These are phyloP conservation scores for Fusarium pseudocircinatum DNA, from an alignment of 2,329 filamentous ascomycete genomes.

Conservation along the genomic window DNA sequence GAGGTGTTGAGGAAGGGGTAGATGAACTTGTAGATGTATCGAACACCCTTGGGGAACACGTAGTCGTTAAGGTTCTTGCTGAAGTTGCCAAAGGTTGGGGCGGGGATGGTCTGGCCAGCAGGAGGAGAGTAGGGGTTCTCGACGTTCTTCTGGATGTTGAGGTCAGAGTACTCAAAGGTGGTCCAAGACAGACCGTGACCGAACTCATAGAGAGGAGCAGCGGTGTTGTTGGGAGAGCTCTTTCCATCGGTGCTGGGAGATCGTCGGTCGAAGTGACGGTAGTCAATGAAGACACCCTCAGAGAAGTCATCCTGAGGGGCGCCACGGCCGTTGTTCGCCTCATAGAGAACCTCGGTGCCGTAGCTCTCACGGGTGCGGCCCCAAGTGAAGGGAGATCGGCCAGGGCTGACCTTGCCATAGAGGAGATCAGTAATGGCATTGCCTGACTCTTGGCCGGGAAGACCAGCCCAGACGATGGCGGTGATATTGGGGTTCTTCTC, in stretches of 20 bases:
- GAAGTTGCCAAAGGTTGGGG: conserved; percentile 71
- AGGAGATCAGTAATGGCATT: conserved; percentile 84
- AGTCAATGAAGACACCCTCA: conserved; percentile 83
- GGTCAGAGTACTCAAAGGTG: conserved; percentile 77
- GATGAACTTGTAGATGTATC: conserved; percentile 64
- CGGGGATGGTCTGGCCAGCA: conserved; percentile 68
- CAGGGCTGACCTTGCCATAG: conserved; percentile 83
- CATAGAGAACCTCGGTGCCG: conserved; percentile 72
- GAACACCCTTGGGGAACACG: conserved; percentile 70
- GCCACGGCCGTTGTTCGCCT: conserved; percentile 72
- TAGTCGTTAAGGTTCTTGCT: conserved; percentile 73
- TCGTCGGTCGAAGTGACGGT: conserved; percentile 72
- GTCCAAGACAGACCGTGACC: conserved; percentile 85
- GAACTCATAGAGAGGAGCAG: conserved; percentile 80
- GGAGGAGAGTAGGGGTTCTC: conserved; percentile 66
- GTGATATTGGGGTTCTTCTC: conserved; percentile 81
- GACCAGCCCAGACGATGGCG: conserved; percentile 82
- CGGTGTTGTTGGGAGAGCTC: conserved; percentile 35
- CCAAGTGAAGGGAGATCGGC: conserved; percentile 83
- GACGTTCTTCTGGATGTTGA: conserved; percentile 64
- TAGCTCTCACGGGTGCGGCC: conserved; percentile 74
- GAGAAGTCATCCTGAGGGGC: conserved; percentile 78
- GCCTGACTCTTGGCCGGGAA: conserved; percentile 86
- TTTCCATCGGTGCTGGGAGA: conserved; percentile 45
- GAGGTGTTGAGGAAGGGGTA: conserved; percentile 79